Base-by-base conservation (phyloP, 2,329 filamentous ascomycete species). In the Aureobasidium sp. region DNA sequence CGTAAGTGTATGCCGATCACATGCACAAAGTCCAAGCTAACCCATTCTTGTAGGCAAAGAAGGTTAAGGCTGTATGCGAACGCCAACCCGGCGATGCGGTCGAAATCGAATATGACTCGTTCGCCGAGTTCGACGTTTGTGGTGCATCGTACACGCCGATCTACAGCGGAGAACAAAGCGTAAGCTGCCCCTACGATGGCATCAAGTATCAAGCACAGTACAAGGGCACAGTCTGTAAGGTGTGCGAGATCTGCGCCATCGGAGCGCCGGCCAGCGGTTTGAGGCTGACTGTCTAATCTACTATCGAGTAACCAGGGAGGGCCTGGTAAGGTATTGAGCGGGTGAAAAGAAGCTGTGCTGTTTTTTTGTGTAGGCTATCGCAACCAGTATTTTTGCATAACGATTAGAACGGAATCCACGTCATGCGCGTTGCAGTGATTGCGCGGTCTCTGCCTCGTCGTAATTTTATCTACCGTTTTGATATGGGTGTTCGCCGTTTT, bases 21-120 rank as follows among this genome's bases (percentile, higher is more conserved):
- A 16, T 29, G n/a, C 13, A 16, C 34, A 76, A 62, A 65, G 47
- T 5, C 48, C 21, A 44, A 64, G 48, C 41, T 66, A 48, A 61
- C 62, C 61, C 59, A 9, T 53, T 41, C 34, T 16, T 57, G 68
- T 69, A 96, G 91, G 91, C 91, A 70, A 86, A 84, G 75, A 96
- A 90, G 76, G 88, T 90, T 73, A 99, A 97, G 79, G 82, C 89
- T 47, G 85, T 90, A 70, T 95, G 91, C 73, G 94, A 97, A 79
- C 89, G 94, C 65, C 95, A 91, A 73, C 91, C 93, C 2, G 86
- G 88, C 62, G 94, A 97, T 74, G 83, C 87, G 42, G 82, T 96
- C 59, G 93, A 97, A 68, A 94, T 97, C 67, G 94, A 97, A 69
- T 97, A 96, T 72, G 94, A 97, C 75, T 91, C 95, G 69, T 97